Conservation (phyloP, 177 flowering plant species). For the Vitis hybrid region DNA sequence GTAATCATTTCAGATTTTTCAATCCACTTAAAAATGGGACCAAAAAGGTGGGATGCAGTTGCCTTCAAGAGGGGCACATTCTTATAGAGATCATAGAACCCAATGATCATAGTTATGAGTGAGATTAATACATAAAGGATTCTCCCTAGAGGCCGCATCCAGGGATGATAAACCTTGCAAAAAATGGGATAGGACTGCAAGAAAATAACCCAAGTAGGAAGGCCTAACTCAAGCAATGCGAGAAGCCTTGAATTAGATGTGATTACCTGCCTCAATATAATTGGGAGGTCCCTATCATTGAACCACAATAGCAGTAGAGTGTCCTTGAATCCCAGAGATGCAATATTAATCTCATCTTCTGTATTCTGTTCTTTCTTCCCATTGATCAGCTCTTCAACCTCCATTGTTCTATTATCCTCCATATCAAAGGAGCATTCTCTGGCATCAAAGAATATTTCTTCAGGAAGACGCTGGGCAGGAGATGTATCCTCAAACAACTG, state of each 20-base stretch:
- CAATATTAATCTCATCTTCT: conserved; percentile 2
- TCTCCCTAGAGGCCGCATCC: conserved; percentile 37
- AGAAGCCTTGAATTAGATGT: conserved; percentile 33
- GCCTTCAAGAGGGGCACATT: conserved; percentile 38
- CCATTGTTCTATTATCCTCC: background rate
- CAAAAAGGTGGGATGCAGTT: conserved; percentile 33
- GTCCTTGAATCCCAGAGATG: conserved; percentile 19
- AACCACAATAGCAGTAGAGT: conserved; percentile 17
- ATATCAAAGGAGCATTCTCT: conserved; percentile 12
- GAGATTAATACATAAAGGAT: conserved; percentile 31
- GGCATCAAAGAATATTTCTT: conserved; percentile 18
- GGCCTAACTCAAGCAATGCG: conserved; percentile 36
- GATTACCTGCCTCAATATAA: conserved; percentile 29
- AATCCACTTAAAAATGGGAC: conserved; percentile 37
- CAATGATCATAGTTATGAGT: conserved; percentile 36
- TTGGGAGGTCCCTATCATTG: conserved; percentile 30
- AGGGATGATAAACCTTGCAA: conserved; percentile 31
- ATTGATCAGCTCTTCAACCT: background rate
- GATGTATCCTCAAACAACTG: conserved; percentile 2
- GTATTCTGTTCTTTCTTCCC: background rate
- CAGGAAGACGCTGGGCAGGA: conserved; percentile 6
- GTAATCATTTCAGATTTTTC: conserved; percentile 42
- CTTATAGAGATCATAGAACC: conserved; percentile 41
- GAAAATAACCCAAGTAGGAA: conserved; percentile 45
- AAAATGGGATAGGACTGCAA: conserved; percentile 38